Conservation (phyloP, 805 yeast genomes). For the Kodamaea fukazawae region DNA sequence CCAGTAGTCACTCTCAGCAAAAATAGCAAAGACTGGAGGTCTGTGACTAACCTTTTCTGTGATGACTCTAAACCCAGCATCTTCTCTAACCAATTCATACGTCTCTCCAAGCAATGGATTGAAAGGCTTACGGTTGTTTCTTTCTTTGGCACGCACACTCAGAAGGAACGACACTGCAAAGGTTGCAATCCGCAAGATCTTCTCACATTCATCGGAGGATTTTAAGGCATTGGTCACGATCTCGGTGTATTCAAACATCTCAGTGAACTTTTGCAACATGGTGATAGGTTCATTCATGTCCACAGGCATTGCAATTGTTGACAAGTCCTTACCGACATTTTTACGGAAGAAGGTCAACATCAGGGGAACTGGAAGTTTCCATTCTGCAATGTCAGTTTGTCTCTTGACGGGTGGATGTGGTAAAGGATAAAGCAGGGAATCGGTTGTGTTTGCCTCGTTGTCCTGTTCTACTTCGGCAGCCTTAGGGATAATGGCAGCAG, state of each 20-base stretch:
- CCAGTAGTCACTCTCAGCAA: constrained; percentile 75
- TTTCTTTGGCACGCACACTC: constrained; percentile 65
- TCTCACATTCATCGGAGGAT: constrained; percentile 49
- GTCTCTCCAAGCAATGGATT: constrained; percentile 95
- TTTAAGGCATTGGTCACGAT: constrained; percentile 62
- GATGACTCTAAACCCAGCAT: constrained; percentile 66
- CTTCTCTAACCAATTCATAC: constrained; percentile 84
- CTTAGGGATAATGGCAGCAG: constrained; percentile 1
- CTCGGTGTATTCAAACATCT: constrained; percentile 71
- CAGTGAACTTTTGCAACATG: constrained; percentile 75
- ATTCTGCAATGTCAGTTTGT: constrained; percentile 55
- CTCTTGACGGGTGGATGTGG: constrained; percentile 51
- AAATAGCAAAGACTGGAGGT: constrained; percentile 82
- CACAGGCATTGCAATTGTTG: constrained; percentile 89
- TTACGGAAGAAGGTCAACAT: constrained; percentile 75
- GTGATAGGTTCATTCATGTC: constrained; percentile 90
- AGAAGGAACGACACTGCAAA: constrained; percentile 80
- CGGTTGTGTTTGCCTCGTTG: neutral
- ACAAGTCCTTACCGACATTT: constrained; percentile 88
- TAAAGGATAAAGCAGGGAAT: constrained; percentile 60
- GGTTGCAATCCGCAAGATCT: constrained; percentile 66
- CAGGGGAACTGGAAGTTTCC: constrained; percentile 75
- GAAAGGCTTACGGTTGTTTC: constrained; percentile 86
- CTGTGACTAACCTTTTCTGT: constrained; percentile 87
- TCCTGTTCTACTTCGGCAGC: neutral